Base-by-base conservation (phyloP, 768 basidiomycete species). In the Mycena epipterygia region DNA sequence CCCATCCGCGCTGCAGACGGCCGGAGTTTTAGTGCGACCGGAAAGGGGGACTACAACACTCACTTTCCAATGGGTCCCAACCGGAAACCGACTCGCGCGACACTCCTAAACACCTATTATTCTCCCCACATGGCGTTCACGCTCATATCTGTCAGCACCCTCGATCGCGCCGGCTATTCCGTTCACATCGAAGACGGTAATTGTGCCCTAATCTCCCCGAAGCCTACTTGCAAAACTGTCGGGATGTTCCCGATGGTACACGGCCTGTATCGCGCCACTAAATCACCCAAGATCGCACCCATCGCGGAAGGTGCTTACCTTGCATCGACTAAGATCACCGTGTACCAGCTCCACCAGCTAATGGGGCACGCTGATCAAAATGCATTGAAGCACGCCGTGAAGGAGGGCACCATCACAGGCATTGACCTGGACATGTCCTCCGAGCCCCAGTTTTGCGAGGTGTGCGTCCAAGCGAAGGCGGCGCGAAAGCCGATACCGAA, bases 1-100 rank as follows among this genome's bases (percentile, higher is more conserved):
- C 69, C 76, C 8, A 79, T 83, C 30, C 17, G 63, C 23, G 74
- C 79, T 2, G 81, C 81, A 6, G 76, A 83, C 58, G 77, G 81
- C 33, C 60, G 49, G 2, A 71, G 59, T 1, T 75, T 83, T n/a
- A 41, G 64, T 57, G 79, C 79, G 2, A 67, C 73, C 42, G 78
- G 80, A 16, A 62, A 65, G 60, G 81, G 82, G 8, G 75, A 84
- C 33, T 51, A 82, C 19, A 19, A 58, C 14, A 71, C 79, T 19
- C 3, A 71, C 5, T 56, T 83, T 1, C 78, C 79, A 5, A 80
- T 76, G 66, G 73, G 76, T 2, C 56, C 60, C 16, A 73, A 73
- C 12, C 51, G 70, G 27, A 74, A 73, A 33, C 71, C 73, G 14
- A 77, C 72, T 2, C 62, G 48, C 14, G 52, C 78, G 17, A 73